A percentile compares a stretch with the other conserved stretches of the same genome.
Conservation (phyloP, 2,329 filamentous ascomycete species). For the Cercospora sp. region DNA sequence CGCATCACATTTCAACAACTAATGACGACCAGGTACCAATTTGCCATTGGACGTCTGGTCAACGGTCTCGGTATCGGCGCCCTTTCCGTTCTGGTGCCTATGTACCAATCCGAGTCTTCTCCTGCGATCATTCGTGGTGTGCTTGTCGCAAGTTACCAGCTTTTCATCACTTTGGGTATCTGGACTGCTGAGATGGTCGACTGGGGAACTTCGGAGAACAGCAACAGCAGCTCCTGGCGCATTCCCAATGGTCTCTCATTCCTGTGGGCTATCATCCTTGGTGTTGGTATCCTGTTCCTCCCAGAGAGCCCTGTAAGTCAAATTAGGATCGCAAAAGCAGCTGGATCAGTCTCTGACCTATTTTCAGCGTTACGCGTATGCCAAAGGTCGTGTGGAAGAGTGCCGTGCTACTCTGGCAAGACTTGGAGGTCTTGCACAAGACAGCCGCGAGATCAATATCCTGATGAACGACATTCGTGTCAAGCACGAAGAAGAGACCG, state of each 20-base stretch:
- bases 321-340: not conserved
- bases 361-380: conserved; percentile 33
- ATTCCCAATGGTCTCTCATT: conserved; percentile 38
- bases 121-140: conserved; percentile 64
- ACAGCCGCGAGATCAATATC: conserved; percentile 32
- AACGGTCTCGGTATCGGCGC: conserved; percentile 47
- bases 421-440: conserved; percentile 31
- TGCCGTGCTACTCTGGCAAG: conserved; percentile 35
- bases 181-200: conserved; percentile 38
- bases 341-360: not conserved
- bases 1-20: not conserved
- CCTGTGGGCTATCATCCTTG: conserved; percentile 38
- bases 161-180: conserved; percentile 50
- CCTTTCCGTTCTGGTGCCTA: conserved; percentile 60
- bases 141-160: conserved; percentile 55
- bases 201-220: conserved; percentile 32
- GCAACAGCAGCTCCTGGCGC: conserved; percentile 33
- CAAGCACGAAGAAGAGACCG: conserved; percentile 36
- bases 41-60: conserved; percentile 51
- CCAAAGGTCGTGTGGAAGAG: conserved; percentile 35
- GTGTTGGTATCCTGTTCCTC: conserved; percentile 37
- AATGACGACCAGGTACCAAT: conserved; percentile 32
- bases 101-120: conserved; percentile 66
- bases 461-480: conserved; percentile 36
- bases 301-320: conserved; percentile 33